phyloP scores from a whole-genome alignment of 1,284 basidiomycete species.

The Austropuccinia psidii region DNA sequence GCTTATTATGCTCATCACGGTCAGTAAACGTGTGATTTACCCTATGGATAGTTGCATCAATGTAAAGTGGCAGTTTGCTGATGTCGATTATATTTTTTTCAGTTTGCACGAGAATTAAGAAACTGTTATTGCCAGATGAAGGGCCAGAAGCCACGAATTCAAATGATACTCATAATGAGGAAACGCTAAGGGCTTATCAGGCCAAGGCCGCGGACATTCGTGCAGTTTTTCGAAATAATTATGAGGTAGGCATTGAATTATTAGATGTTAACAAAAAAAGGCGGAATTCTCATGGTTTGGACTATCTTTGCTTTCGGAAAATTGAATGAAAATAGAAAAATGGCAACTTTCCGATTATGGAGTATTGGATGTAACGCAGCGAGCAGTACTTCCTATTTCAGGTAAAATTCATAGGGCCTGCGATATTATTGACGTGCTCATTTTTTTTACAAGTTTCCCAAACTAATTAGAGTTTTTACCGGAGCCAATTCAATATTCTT shows the following conservation, averaged over 20 bases:
- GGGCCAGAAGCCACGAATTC: neutral
- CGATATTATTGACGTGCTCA: too few species aligned
- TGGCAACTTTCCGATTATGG: constrained; percentile 20
- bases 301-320: neutral
- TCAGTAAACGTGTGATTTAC: neutral
- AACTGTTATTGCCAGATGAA: neutral
- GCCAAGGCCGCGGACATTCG: constrained; percentile 3
- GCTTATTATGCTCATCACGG: constrained; percentile 59
- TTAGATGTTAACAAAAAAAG: too few species aligned
- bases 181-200: constrained; percentile 13
- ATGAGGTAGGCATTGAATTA: neutral
- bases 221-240: neutral
- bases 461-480: too few species aligned
- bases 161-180: neutral
- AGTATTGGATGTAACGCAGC: constrained; percentile 37
- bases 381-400: too few species aligned
- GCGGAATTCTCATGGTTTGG: too few species aligned
- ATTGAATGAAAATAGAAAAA: neutral
- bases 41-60: neutral
- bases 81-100: neutral
- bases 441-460: too few species aligned
- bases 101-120: constrained; percentile 36
- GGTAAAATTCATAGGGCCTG: too few species aligned
- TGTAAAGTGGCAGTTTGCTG: neutral
- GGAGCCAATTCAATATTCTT: too few species aligned